Evolutionary conservation across 1,284 basidiomycete species (phyloP).

Genomic region (Inonotus hispidus): DNA sequence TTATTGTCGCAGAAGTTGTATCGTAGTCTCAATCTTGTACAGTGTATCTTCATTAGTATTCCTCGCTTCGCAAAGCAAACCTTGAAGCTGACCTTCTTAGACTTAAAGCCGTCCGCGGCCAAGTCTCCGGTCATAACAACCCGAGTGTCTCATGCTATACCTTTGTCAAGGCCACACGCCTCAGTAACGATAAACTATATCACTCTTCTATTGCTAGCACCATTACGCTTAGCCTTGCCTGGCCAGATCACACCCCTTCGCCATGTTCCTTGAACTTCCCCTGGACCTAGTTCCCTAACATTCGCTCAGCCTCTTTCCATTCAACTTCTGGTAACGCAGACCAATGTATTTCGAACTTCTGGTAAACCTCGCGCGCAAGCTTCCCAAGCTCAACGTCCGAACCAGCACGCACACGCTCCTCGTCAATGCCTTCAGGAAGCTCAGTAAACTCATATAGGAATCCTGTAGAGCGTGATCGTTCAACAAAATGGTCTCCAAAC

Average conservation of each 20-base stretch:
- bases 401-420: not conserved
- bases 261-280: not conserved
- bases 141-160: too few species aligned
- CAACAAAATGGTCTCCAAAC: slow-evolving; percentile 13
- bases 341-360: slow-evolving; percentile 30
- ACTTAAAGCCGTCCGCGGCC: too few species aligned
- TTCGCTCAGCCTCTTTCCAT: slow-evolving; percentile 10
- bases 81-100: too few species aligned
- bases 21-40: not conserved
- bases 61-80: not conserved
- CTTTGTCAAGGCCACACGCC: too few species aligned
- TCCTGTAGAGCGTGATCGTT: slow-evolving; percentile 8
- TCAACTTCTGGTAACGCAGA: slow-evolving; percentile 16
- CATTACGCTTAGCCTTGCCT: not conserved
- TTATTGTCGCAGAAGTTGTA: not conserved
- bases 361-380: slow-evolving; percentile 26
- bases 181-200: too few species aligned
- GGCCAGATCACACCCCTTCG: not conserved
- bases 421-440: slow-evolving; percentile 1
- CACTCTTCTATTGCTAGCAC: too few species aligned
- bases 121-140: too few species aligned
- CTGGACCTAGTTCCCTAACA: not conserved
- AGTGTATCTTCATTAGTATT: not conserved
- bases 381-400: slow-evolving; percentile 22
- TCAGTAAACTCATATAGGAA: slow-evolving; percentile 17